These are phyloP conservation scores for Colletotrichum horii DNA, from an alignment of 2,329 filamentous ascomycete genomes.

Conservation along the genomic window DNA sequence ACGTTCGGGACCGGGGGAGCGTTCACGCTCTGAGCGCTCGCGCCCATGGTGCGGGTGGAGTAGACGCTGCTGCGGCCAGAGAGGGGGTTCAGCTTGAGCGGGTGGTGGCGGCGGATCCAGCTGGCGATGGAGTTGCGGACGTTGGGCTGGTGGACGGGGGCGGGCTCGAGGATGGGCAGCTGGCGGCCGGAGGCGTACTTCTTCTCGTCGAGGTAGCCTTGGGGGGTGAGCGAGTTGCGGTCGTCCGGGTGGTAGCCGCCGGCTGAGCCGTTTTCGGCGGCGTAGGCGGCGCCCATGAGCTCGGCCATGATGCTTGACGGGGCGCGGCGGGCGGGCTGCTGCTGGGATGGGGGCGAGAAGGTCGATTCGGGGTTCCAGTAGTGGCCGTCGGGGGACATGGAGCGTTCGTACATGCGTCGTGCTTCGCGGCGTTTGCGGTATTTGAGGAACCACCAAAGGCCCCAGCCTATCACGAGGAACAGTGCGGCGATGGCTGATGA, in stretches of 20 bases:
- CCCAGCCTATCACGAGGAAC: conserved; percentile 7
- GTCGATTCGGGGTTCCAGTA: conserved; percentile 1
- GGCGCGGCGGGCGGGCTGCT: neutral
- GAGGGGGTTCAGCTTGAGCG: conserved; percentile 26
- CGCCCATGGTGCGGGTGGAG: neutral
- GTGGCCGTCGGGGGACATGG: neutral
- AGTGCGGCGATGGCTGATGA: conserved; percentile 1
- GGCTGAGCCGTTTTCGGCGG: conserved; percentile 23
- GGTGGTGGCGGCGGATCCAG: conserved; percentile 29
- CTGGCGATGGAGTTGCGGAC: conserved; percentile 27
- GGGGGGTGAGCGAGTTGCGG: conserved; percentile 3
- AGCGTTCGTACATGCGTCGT: neutral
- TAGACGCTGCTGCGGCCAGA: conserved; percentile 15
- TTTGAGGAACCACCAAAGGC: conserved; percentile 19
- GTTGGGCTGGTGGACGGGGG: conserved; percentile 19
- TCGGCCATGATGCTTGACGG: conserved; percentile 25
- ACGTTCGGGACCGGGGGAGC: conserved; percentile 9
- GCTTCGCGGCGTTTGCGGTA: conserved; percentile 4
- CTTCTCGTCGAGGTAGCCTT: conserved; percentile 25
- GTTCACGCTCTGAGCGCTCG: neutral
- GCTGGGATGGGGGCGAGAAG: conserved; percentile 1
- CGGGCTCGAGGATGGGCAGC: conserved; percentile 19
- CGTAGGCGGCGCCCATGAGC: conserved; percentile 25
- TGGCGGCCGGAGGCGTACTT: conserved; percentile 6
- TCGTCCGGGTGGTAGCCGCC: neutral